Evolutionary conservation across 352 stramenopile genomes (phyloP).

Genomic region (Globisporangium heterothallicum): DNA sequence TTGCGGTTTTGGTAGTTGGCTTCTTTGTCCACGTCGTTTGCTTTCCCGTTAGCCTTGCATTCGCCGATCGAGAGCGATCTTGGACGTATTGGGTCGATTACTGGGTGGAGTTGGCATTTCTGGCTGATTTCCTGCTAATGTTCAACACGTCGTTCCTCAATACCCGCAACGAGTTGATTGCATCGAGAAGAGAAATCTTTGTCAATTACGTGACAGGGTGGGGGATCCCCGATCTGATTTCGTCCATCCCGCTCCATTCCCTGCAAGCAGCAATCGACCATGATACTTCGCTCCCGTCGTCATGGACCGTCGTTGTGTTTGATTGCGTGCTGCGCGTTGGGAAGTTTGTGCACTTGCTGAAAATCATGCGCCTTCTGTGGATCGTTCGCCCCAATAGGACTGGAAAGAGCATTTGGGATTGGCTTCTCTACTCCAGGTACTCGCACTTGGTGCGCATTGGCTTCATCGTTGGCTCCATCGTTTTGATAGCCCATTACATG

Average conservation of each 20-base stretch:
- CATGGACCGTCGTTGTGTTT: neutral
- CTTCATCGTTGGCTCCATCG: slow-evolving; percentile 21
- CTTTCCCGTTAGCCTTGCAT: neutral
- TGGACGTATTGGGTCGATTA: neutral
- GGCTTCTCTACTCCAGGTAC: slow-evolving; percentile 24
- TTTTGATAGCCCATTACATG: slow-evolving; percentile 39
- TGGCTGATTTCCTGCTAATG: slow-evolving; percentile 9
- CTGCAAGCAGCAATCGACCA: neutral
- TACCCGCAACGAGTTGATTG: slow-evolving; percentile 4
- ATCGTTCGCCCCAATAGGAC: neutral
- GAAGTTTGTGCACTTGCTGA: neutral
- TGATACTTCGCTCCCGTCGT: neutral
- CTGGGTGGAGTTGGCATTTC: neutral
- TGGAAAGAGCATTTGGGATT: slow-evolving; percentile 4
- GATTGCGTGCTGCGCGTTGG: neutral
- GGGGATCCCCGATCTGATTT: neutral
- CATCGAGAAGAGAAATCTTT: slow-evolving; percentile 4
- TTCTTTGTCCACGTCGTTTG: neutral
- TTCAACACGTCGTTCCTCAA: slow-evolving; percentile 13
- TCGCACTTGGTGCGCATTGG: slow-evolving; percentile 26
- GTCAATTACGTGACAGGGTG: neutral
- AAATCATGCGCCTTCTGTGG: slow-evolving; percentile 3
- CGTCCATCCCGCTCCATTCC: slow-evolving; percentile 7
- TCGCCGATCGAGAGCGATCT: neutral
- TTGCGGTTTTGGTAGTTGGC: neutral